Percentiles rank a stretch among this genome's conserved stretches.
phyloP scores from a whole-genome alignment of 208 protist genomes.

The Acanthamoeba sp. region DNA sequence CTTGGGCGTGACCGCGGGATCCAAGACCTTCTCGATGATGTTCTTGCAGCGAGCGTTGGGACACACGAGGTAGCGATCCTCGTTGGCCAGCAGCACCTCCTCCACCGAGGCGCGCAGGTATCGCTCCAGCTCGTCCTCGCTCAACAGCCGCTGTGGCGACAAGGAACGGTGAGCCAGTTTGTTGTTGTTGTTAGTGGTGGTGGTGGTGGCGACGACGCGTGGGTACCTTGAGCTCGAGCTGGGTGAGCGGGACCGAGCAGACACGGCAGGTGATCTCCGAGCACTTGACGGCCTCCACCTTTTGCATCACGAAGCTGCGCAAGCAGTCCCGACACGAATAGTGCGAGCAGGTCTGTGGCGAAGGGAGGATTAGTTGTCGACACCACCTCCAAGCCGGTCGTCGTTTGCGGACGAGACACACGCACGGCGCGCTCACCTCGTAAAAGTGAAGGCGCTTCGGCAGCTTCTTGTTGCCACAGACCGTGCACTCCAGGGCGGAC shows the following conservation, averaged over 20 bases:
- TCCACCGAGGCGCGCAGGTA: conserved; percentile 2
- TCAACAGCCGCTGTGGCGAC: neutral
- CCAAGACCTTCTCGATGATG: conserved; percentile 1
- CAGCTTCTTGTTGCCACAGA: neutral
- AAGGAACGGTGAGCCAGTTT: too few relatives aligned
- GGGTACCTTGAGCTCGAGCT: neutral
- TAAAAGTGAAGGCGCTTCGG: neutral
- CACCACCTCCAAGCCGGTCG: neutral
- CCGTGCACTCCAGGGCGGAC: neutral
- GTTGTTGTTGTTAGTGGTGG: too few relatives aligned
- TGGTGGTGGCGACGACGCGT: too few relatives aligned
- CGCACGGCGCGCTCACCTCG: neutral
- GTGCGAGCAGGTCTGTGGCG: neutral
- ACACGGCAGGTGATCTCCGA: neutral
- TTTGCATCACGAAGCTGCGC: neutral
- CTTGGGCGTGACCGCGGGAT: neutral
- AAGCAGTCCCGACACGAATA: neutral
- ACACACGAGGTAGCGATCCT: neutral
- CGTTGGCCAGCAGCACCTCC: neutral
- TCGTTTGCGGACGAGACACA: neutral
- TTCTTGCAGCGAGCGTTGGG: conserved; percentile 5
- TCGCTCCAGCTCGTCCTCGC: neutral
- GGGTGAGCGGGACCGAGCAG: neutral
- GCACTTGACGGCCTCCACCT: neutral
- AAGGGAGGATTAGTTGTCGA: too few relatives aligned